Evolutionary conservation across 805 yeast genomes (phyloP), one percentile per base, ranked within the genome.

Genomic region (Maudiozyma serrabonitensis): DNA sequence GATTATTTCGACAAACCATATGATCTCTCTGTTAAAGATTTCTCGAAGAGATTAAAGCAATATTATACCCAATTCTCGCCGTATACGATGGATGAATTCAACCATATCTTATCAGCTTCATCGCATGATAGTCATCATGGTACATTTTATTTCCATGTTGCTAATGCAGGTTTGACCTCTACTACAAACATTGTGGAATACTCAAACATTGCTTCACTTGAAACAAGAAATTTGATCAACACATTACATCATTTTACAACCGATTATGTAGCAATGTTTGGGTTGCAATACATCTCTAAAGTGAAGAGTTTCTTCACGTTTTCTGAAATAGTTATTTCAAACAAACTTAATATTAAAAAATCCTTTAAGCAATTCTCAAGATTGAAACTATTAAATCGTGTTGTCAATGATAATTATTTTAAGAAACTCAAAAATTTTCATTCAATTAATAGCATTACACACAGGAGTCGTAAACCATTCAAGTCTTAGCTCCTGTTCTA

Each of bases 1-100:
- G 90, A 84, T 61, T 84, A 84, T 62, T 66, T 62, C 48, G 74
- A 75, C 44, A 69, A 71, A 54, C 75, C 78, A 42, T 76, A 79
- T 54, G 72, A 72, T 34, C 60, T 60, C 6, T 80, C 88, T 3
- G 74, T 82, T 16, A 54, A 66, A 3, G 89, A 83, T 67, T 84
- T 84, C 58, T 70, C 80, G 41, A 69, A 70, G 46, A 71, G 90
- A 54, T 69, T 82, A 11, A 64, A 70, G 41, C 74, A 75, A 54
- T 84, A 84, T 62, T 52, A 56, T 25, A 53, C 58, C 1, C 68
- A 64, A 43, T 66, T 61, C 46, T 54, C 59, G 8, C 63, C 65
- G 2, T 61, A 63, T 37, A 52, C 59, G 1, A 44, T 23, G 18
- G 45, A 49, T 5, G 69, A 64, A 45, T 63, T 59, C 41, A 40